Percentiles rank a stretch among this genome's conserved stretches.
Conservation (phyloP, 2,329 filamentous ascomycete genomes). For the Trichoderma endophyticum region DNA sequence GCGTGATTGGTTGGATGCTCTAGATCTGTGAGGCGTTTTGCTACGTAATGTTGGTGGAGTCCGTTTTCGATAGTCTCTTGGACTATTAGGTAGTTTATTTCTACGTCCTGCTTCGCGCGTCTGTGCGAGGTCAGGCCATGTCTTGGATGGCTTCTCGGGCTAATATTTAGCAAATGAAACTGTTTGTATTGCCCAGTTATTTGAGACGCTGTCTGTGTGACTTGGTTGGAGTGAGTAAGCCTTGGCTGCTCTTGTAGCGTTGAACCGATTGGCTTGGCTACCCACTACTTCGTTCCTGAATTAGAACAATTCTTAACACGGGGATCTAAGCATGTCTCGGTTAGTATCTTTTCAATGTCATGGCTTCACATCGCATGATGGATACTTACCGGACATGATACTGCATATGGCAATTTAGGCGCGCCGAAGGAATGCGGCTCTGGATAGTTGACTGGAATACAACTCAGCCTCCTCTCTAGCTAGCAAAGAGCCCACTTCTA, state of each 20-base stretch:
- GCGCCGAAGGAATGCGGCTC: background rate
- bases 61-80: background rate
- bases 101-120: background rate
- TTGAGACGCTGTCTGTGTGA: background rate
- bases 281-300: background rate
- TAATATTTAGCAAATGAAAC: background rate
- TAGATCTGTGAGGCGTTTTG: background rate
- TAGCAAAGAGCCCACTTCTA: background rate
- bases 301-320: background rate
- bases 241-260: background rate
- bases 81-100: background rate
- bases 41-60: background rate
- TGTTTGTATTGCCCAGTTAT: background rate
- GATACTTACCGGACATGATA: background rate
- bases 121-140: fast-evolving
- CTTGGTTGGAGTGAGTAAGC: background rate
- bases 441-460: background rate
- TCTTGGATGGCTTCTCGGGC: background rate
- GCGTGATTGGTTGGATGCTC: background rate
- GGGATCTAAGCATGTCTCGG: too few relatives aligned
- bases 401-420: background rate
- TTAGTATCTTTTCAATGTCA: background rate
- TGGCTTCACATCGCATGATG: background rate
- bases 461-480: background rate
- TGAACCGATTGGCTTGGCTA: background rate